Conservation (phyloP, 768 basidiomycete species). For the Leccinum sublutescens region DNA sequence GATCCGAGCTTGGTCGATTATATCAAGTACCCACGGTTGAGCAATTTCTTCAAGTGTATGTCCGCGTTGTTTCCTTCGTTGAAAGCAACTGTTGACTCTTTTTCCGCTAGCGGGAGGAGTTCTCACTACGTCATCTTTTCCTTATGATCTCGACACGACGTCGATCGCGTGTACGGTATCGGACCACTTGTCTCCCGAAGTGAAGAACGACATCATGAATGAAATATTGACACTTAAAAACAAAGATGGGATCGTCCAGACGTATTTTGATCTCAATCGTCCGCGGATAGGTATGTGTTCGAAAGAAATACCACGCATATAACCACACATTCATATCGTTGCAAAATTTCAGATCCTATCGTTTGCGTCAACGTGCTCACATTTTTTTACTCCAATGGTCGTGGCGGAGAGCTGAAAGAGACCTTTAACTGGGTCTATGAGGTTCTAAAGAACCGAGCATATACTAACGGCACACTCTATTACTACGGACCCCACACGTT, state of each 20-base stretch:
- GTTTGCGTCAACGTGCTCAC: conserved; percentile 23
- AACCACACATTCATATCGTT: not conserved
- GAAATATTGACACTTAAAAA: conserved; percentile 17
- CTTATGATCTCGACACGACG: conserved; percentile 20
- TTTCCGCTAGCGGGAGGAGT: conserved; percentile 1
- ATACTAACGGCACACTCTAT: conserved; percentile 19
- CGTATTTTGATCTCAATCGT: conserved; percentile 20
- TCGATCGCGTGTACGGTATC: conserved; percentile 22
- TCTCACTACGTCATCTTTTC: conserved; percentile 13
- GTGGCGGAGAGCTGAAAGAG: conserved; percentile 15
- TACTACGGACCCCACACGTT: conserved; percentile 20
- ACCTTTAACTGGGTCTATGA: conserved; percentile 22
- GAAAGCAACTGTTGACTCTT: not conserved
- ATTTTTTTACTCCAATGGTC: conserved; percentile 22
- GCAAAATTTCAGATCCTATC: conserved; percentile 10
- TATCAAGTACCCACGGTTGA: conserved; percentile 16
- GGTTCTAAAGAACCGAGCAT: conserved; percentile 24
- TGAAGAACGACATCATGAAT: conserved; percentile 24
- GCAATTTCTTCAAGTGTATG: conserved; percentile 23
- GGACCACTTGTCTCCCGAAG: conserved; percentile 8
- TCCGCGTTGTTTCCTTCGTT: not conserved
- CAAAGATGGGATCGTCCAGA: conserved; percentile 21
- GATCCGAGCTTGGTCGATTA: conserved; percentile 22
- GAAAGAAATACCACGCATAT: not conserved
- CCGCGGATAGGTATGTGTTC: conserved; percentile 21